phyloP scores from a whole-genome alignment of 495 filamentous ascomycete species.

The Lophiotrema nucula region DNA sequence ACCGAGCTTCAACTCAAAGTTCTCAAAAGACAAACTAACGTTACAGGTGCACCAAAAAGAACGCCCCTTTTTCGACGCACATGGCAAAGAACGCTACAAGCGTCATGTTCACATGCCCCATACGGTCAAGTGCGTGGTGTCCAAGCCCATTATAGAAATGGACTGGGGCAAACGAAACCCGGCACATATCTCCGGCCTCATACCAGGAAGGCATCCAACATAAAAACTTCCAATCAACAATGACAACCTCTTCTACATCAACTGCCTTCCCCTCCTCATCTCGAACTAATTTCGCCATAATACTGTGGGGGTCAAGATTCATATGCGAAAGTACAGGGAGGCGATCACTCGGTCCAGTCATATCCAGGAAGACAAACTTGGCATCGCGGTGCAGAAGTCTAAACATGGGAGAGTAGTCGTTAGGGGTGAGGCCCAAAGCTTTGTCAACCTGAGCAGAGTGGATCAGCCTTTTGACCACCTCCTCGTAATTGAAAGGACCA shows the following conservation, averaged over 20 bases:
- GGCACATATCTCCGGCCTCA: not conserved
- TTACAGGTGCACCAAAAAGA: too few relatives aligned
- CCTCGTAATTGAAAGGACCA: not conserved
- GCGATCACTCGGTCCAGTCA: not conserved
- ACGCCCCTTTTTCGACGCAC: too few relatives aligned
- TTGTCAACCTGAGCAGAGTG: not conserved
- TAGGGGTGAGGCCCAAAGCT: not conserved
- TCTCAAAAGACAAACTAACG: too few relatives aligned
- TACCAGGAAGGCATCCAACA: constrained; percentile 1
- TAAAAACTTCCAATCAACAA: not conserved
- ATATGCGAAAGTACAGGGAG: not conserved
- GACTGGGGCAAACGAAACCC: not conserved
- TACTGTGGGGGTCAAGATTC: not conserved
- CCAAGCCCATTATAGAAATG: not conserved
- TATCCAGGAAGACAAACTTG: not conserved
- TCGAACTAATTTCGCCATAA: not conserved
- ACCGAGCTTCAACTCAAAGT: too few relatives aligned
- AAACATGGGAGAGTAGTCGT: not conserved
- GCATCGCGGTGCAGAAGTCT: not conserved
- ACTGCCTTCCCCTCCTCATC: not conserved
- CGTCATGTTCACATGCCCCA: not conserved
- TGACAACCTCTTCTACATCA: not conserved
- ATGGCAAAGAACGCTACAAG: not conserved
- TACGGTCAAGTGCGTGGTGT: not conserved
- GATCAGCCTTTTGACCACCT: not conserved